Conservation (phyloP, 169 alveolate species). For the Plasmodium sp. region DNA sequence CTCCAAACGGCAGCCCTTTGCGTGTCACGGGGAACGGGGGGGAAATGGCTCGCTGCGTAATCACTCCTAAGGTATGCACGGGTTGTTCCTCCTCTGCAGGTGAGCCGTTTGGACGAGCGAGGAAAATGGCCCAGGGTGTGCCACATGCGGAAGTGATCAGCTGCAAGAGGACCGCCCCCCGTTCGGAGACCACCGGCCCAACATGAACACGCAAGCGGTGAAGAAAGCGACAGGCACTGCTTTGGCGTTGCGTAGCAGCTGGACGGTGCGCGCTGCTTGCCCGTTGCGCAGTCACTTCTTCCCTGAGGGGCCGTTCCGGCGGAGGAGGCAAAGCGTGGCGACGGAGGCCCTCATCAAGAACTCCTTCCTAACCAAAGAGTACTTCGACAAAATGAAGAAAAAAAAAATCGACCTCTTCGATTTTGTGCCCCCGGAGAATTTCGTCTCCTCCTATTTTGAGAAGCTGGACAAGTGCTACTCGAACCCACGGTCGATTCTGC, state of each 20-base stretch:
- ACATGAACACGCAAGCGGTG: background rate
- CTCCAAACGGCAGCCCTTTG: background rate
- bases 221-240: background rate
- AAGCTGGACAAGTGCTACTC: slow-evolving; percentile 81
- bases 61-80: background rate
- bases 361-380: slow-evolving; percentile 61
- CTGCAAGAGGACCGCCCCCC: background rate
- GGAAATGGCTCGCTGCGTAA: background rate
- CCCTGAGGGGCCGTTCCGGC: background rate
- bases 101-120: background rate
- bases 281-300: too few species aligned
- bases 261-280: background rate
- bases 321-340: slow-evolving; percentile 14
- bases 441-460: slow-evolving; percentile 80
- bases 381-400: slow-evolving; percentile 31
- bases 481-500: slow-evolving; percentile 85
- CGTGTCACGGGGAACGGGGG: background rate
- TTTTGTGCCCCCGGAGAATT: slow-evolving; percentile 85
- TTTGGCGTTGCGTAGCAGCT: background rate
- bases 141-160: background rate
- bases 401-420: slow-evolving; percentile 77
- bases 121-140: background rate
- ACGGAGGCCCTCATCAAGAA: slow-evolving; percentile 62
- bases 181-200: background rate
- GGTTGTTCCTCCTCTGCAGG: background rate